These are phyloP conservation scores for Ganoderma lingzhi DNA, from an alignment of 1,284 basidiomycete species.

Conservation along the genomic window DNA sequence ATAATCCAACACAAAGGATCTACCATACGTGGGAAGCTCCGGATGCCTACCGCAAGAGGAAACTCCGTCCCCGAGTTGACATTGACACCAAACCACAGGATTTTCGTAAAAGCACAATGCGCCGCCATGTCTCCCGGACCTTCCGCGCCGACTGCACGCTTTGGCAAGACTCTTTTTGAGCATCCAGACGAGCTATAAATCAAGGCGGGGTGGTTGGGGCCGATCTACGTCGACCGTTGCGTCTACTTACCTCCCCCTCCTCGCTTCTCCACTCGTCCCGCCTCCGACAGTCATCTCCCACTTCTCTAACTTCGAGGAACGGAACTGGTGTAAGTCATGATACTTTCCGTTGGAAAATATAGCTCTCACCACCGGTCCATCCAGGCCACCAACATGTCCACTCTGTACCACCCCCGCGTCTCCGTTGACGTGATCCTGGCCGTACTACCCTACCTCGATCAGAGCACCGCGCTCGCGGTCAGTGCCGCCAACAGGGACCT, in stretches of 20 bases:
- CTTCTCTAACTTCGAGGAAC: not conserved
- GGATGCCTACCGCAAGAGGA: not conserved
- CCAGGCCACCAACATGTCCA: not conserved
- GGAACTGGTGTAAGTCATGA: not conserved
- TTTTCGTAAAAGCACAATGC: not conserved
- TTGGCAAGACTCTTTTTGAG: not conserved
- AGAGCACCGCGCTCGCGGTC: not conserved
- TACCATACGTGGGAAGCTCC: not conserved
- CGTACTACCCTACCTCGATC: not conserved
- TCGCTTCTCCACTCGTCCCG: no score
- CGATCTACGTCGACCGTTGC: not conserved
- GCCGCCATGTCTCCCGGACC: not conserved
- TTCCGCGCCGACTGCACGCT: not conserved
- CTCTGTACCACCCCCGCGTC: not conserved
- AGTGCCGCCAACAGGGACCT: not conserved
- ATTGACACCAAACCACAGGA: not conserved
- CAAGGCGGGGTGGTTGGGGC: not conserved
- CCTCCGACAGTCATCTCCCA: not conserved
- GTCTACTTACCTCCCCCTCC: not conserved
- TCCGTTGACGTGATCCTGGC: not conserved
- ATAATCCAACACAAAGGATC: no score
- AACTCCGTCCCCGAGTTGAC: not conserved
- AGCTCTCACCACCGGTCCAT: not conserved
- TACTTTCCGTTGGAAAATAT: not conserved
- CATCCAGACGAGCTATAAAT: not conserved